Evolutionary conservation across 2,329 filamentous ascomycete genomes (phyloP).

Genomic region (Didymella exigua): DNA sequence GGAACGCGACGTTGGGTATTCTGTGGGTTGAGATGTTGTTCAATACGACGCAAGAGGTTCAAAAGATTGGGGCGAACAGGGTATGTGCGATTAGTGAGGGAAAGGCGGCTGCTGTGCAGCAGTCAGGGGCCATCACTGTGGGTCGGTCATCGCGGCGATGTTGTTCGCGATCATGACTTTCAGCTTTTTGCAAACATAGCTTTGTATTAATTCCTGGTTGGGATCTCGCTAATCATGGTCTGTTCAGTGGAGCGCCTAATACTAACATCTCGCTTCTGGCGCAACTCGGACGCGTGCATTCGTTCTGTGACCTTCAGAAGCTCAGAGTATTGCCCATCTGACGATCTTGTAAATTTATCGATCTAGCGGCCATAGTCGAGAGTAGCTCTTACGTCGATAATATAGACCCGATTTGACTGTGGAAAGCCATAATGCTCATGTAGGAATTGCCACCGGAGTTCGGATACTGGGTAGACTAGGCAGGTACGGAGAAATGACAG

Average conservation of each 20-base stretch:
- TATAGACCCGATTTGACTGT: background rate
- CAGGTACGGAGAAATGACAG: background rate
- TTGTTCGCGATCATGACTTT: background rate
- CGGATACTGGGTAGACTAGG: background rate
- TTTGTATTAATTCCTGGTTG: no score
- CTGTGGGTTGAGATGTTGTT: conserved; percentile 23
- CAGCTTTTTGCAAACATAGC: background rate
- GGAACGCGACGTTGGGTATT: conserved; percentile 18
- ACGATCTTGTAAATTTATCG: no score
- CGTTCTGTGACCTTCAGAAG: no score
- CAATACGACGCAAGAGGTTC: conserved; percentile 3
- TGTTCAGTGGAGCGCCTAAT: no score
- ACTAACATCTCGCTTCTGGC: no score
- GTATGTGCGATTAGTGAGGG: background rate
- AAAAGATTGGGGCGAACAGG: background rate
- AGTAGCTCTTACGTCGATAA: no score
- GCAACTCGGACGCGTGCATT: no score
- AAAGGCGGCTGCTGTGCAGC: background rate
- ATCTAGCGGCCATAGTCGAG: no score
- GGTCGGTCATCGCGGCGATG: background rate
- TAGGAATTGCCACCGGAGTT: background rate
- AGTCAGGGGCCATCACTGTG: background rate
- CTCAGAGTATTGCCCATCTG: no score
- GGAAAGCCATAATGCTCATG: background rate
- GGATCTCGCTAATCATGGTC: no score